Evolutionary conservation across 768 basidiomycete species (phyloP).

Genomic region (Cubamyces sp.): DNA sequence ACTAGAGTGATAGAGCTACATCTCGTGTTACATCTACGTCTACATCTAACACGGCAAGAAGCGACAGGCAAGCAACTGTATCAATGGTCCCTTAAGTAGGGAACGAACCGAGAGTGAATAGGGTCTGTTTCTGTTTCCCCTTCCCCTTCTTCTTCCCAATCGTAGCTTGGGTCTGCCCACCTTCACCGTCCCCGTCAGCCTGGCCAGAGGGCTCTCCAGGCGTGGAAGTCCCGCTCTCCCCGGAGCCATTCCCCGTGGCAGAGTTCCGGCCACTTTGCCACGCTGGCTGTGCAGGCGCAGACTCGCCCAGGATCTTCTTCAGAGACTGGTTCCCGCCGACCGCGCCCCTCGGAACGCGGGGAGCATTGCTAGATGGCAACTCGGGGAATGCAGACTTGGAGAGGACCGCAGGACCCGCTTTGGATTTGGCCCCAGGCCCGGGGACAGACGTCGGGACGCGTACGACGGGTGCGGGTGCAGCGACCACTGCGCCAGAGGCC

Average conservation of each 20-base stretch:
- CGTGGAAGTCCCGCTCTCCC: conserved; percentile 18
- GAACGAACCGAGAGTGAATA: conserved; percentile 68
- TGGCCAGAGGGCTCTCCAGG: conserved; percentile 18
- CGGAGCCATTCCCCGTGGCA: neutral
- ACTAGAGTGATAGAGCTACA: neutral
- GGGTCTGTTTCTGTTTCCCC: conserved; percentile 82
- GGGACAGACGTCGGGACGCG: conserved; percentile 37
- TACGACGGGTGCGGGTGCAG: conserved; percentile 36
- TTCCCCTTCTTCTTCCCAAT: conserved; percentile 75
- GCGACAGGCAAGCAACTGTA: neutral
- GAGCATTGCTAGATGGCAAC: conserved; percentile 51
- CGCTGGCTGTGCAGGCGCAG: conserved; percentile 37
- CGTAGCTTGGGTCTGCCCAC: conserved; percentile 22
- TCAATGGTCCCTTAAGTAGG: conserved; percentile 34
- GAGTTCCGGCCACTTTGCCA: conserved; percentile 30
- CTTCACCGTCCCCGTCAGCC: conserved; percentile 16
- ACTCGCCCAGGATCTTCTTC: conserved; percentile 65
- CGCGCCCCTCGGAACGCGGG: conserved; percentile 45
- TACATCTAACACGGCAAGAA: neutral
- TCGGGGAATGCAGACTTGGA: conserved; percentile 69
- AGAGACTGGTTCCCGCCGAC: conserved; percentile 69
- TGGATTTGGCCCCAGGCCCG: conserved; percentile 26
- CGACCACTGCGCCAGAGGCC: conserved; percentile 38
- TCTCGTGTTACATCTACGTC: neutral
- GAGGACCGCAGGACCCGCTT: conserved; percentile 47